These are phyloP conservation scores for Cyclospora cayetanensis DNA, from an alignment of 169 alveolate genomes.

Conservation along the genomic window DNA sequence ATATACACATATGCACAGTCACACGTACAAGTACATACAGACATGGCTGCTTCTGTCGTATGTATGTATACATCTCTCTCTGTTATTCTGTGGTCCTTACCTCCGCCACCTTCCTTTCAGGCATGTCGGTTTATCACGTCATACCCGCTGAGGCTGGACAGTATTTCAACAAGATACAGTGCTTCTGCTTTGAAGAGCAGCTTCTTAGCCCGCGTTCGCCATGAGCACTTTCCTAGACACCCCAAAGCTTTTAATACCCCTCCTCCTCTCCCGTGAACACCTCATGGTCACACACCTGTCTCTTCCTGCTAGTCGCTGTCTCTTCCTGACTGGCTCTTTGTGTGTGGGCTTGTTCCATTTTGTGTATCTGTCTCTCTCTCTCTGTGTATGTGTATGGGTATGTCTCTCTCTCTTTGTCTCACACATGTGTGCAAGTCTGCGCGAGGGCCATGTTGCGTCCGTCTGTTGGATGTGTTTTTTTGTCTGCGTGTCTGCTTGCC, in stretches of 20 bases:
- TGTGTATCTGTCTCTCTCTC: no score
- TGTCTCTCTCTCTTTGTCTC: no score
- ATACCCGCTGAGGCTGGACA: constrained; percentile 94
- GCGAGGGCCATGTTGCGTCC: no score
- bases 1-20: neutral
- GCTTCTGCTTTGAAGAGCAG: constrained; percentile 96
- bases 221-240: neutral
- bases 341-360: neutral
- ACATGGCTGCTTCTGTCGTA: neutral
- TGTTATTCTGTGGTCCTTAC: neutral
- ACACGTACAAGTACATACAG: neutral
- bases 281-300: neutral
- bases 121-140: constrained; percentile 92
- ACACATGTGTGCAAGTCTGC: no score
- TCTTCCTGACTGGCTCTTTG: neutral
- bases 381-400: no score
- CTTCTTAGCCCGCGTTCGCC: constrained; percentile 92
- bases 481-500: no score
- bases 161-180: constrained; percentile 95
- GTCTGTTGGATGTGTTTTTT: no score
- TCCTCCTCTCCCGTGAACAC: neutral
- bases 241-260: neutral
- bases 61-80: neutral
- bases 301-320: neutral
- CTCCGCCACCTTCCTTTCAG: constrained; percentile 58